A percentile compares a stretch with the other conserved stretches of the same genome.
Evolutionary conservation across 176 grass and related monocot species (phyloP).

Genomic region (Oryza australiensis): DNA sequence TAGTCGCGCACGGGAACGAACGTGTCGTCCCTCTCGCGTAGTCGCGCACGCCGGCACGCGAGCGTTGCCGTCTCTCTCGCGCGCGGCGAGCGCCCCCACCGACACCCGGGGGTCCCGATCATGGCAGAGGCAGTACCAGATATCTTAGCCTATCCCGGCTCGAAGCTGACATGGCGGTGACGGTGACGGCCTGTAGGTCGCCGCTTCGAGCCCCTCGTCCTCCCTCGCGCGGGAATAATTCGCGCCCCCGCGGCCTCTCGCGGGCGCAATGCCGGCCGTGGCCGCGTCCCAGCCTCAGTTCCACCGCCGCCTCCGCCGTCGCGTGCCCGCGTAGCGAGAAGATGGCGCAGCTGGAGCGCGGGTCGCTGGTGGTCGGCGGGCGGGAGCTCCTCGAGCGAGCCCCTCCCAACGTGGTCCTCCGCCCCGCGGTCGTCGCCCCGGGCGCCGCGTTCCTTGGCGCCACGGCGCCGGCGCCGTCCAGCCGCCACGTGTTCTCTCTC

Average conservation of each 20-base stretch:
- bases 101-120: too few relatives aligned
- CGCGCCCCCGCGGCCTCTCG: background rate
- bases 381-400: slow-evolving; percentile 27
- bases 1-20: too few relatives aligned
- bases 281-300: background rate
- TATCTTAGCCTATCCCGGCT: slow-evolving; percentile 1
- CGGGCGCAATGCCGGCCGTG: slow-evolving; percentile 29
- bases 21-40: too few relatives aligned
- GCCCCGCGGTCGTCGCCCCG: background rate
- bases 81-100: too few relatives aligned
- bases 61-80: background rate
- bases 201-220: background rate
- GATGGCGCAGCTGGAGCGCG: slow-evolving; percentile 29
- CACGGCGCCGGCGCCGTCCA: slow-evolving; percentile 29
- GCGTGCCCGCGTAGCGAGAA: background rate
- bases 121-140: background rate
- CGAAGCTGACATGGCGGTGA: slow-evolving; percentile 35
- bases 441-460: slow-evolving; percentile 50
- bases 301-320: background rate
- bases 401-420: slow-evolving; percentile 35
- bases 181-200: slow-evolving; percentile 8
- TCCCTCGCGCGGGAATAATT: background rate
- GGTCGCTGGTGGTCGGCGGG: slow-evolving; percentile 32
- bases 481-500: slow-evolving; percentile 48
- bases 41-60: too few relatives aligned